phyloP scores from a whole-genome alignment of 2,329 filamentous ascomycete genomes.

The Fusarium scirpi region DNA sequence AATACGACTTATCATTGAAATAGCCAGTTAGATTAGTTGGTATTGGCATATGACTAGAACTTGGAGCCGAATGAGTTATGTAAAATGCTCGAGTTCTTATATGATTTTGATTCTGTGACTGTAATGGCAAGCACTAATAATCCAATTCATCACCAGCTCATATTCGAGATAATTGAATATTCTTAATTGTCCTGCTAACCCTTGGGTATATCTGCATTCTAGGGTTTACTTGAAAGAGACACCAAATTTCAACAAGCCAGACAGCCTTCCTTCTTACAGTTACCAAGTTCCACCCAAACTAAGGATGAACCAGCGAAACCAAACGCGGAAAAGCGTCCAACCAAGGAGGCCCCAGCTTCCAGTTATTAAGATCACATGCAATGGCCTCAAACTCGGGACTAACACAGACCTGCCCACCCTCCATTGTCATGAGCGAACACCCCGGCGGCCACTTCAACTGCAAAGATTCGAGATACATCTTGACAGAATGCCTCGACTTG shows the following conservation, averaged over 20 bases:
- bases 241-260: neutral
- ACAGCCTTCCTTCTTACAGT: neutral
- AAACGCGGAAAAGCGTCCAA: constrained; percentile 42
- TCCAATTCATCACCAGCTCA: neutral
- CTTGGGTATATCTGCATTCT: neutral
- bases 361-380: constrained; percentile 42
- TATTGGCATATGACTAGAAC: neutral
- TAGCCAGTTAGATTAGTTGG: neutral
- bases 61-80: no score
- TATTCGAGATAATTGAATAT: neutral
- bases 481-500: constrained; percentile 40
- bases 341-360: constrained; percentile 41
- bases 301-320: constrained; percentile 32
- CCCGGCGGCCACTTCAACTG: constrained; percentile 39
- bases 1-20: fast-evolving
- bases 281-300: neutral
- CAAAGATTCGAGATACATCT: constrained; percentile 41
- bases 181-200: neutral
- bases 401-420: constrained; percentile 28
- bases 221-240: neutral
- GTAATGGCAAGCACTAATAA: neutral
- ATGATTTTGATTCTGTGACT: neutral
- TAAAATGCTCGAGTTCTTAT: no score
- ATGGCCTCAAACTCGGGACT: constrained; percentile 42
- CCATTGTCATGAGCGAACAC: constrained; percentile 26